Evolutionary conservation across 805 yeast species (phyloP).

Genomic region (Barnettozyma siamensis): DNA sequence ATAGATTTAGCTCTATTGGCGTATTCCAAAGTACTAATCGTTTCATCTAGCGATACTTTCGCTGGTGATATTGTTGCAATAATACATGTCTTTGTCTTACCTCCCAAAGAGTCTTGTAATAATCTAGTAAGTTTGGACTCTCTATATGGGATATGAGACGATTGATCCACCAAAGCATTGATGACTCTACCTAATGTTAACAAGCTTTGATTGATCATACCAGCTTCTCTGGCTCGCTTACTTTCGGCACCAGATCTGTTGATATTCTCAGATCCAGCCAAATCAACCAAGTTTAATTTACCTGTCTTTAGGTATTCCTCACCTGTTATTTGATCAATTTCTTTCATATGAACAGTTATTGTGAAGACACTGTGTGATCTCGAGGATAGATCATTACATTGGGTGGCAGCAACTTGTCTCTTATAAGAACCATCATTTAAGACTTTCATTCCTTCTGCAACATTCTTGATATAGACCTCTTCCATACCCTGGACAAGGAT

Average conservation of each 20-base stretch:
- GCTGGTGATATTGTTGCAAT: conserved; percentile 85
- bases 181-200: conserved; percentile 85
- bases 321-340: conserved; percentile 39
- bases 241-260: conserved; percentile 78
- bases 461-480: conserved; percentile 43
- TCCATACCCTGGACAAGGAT: conserved; percentile 54
- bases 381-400: conserved; percentile 69
- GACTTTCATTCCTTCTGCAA: conserved; percentile 45
- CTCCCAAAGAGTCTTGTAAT: conserved; percentile 80
- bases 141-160: conserved; percentile 73
- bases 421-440: conserved; percentile 53
- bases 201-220: conserved; percentile 80
- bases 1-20: conserved; percentile 80
- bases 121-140: conserved; percentile 78
- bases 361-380: conserved; percentile 80
- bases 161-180: conserved; percentile 57
- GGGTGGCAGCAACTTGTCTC: conserved; percentile 73
- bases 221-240: conserved; percentile 86
- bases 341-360: conserved; percentile 52
- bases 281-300: conserved; percentile 81
- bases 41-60: conserved; percentile 62
- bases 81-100: conserved; percentile 73
- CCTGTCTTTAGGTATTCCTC: conserved; percentile 49
- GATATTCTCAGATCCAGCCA: conserved; percentile 91
- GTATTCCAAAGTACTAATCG: conserved; percentile 74